phyloP scores from a whole-genome alignment of 169 alveolate genomes.

The Cryptosporidium viatorum region DNA sequence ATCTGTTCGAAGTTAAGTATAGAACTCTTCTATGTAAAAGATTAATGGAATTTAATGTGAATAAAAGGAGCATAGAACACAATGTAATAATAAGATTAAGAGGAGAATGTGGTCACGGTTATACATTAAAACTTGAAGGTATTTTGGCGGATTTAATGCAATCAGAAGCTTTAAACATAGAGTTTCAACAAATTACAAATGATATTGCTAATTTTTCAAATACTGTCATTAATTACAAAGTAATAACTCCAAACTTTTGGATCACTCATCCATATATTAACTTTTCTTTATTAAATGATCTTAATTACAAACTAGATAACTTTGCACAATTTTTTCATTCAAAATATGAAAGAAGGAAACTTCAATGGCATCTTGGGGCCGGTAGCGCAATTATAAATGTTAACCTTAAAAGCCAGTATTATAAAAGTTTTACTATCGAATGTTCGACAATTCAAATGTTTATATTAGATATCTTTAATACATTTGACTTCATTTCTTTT shows the following conservation, averaged over 20 bases:
- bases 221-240: conserved; percentile 1
- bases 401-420: background rate
- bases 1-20: conserved; percentile 37
- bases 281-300: background rate
- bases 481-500: conserved; percentile 48
- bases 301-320: background rate
- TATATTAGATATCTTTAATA: conserved; percentile 43
- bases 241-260: conserved; percentile 62
- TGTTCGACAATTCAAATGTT: conserved; percentile 69
- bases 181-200: conserved; percentile 7
- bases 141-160: conserved; percentile 61
- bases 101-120: conserved; percentile 65
- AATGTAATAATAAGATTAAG: conserved; percentile 20
- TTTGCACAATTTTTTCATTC: conserved; percentile 30
- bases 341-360: conserved; percentile 64
- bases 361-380: conserved; percentile 58
- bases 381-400: conserved; percentile 40
- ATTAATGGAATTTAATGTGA: conserved; percentile 29
- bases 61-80: conserved; percentile 30
- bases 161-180: conserved; percentile 28
- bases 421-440: conserved; percentile 15
- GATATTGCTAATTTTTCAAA: background rate
- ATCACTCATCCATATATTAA: conserved; percentile 7
- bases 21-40: conserved; percentile 43
- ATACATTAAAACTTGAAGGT: conserved; percentile 62